phyloP scores from a whole-genome alignment of 768 basidiomycete species.

The Lactarius sanguifluus region DNA sequence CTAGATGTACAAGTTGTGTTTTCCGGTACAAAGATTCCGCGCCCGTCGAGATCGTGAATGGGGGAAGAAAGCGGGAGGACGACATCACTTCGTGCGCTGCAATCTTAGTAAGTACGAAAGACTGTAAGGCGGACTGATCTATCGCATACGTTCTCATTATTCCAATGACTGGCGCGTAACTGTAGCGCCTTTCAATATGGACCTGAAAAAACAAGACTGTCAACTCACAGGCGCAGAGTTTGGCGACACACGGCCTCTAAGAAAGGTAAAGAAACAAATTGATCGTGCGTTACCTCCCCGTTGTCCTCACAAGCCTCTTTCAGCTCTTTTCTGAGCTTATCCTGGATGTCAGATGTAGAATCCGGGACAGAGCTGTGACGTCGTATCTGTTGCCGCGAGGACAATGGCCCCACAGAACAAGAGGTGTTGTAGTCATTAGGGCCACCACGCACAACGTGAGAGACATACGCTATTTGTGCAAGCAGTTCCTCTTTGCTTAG shows the following conservation, averaged over 20 bases:
- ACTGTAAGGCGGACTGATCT: too few relatives aligned
- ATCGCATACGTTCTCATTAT: too few relatives aligned
- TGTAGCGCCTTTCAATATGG: background rate
- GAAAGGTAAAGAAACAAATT: slow-evolving; percentile 35
- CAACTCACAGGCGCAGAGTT: slow-evolving; percentile 6
- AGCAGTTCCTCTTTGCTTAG: slow-evolving; percentile 39
- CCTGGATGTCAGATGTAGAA: background rate
- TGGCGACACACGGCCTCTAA: slow-evolving; percentile 32
- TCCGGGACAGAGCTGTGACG: background rate
- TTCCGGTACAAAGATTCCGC: too few relatives aligned
- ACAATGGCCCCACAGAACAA: slow-evolving; percentile 16
- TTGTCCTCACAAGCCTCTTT: slow-evolving; percentile 13
- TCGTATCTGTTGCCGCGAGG: slow-evolving; percentile 21
- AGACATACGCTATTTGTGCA: slow-evolving; percentile 38
- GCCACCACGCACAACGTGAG: too few relatives aligned
- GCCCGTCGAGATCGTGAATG: too few relatives aligned
- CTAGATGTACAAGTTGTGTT: too few relatives aligned
- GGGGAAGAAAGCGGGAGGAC: too few relatives aligned
- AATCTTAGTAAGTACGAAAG: too few relatives aligned
- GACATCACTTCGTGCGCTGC: too few relatives aligned
- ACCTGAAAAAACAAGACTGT: background rate
- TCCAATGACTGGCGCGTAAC: too few relatives aligned
- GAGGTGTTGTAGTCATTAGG: background rate
- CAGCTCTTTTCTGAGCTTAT: background rate
- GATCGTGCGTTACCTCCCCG: slow-evolving; percentile 35